Percentiles rank a stretch among this genome's conserved stretches.
phyloP scores from a whole-genome alignment of 305 asterid species.

The Euphrasia arctica region DNA sequence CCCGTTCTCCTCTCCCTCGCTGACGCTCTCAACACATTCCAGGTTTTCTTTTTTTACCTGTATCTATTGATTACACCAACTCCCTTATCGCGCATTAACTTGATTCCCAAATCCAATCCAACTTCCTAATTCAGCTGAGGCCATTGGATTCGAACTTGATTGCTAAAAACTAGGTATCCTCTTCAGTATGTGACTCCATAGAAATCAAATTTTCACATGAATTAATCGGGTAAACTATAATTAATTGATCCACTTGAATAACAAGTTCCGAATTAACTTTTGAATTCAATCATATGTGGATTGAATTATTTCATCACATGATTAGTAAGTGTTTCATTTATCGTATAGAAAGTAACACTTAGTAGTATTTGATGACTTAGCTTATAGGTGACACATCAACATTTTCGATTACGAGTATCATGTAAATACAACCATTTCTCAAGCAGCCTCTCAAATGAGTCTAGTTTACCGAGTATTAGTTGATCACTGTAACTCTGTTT shows the following conservation, averaged over 20 bases:
- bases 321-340: neutral
- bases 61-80: neutral
- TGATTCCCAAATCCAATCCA: neutral
- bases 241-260: neutral
- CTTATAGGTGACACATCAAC: neutral
- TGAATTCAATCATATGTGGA: neutral
- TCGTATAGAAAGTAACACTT: neutral
- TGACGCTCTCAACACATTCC: slow-evolving; percentile 81
- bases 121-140: neutral
- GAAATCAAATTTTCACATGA: neutral
- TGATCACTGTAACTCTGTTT: neutral
- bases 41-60: slow-evolving; percentile 43
- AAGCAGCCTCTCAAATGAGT: neutral
- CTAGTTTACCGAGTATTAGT: neutral
- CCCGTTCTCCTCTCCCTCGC: slow-evolving; percentile 57
- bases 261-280: neutral
- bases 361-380: neutral
- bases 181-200: neutral
- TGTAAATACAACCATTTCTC: neutral
- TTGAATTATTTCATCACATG: neutral
- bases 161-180: neutral
- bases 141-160: neutral
- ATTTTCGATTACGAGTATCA: neutral
- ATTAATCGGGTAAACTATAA: neutral
- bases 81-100: too few relatives aligned